These are phyloP conservation scores for Pyronema domesticum DNA, from an alignment of 495 filamentous ascomycete genomes.

Conservation along the genomic window DNA sequence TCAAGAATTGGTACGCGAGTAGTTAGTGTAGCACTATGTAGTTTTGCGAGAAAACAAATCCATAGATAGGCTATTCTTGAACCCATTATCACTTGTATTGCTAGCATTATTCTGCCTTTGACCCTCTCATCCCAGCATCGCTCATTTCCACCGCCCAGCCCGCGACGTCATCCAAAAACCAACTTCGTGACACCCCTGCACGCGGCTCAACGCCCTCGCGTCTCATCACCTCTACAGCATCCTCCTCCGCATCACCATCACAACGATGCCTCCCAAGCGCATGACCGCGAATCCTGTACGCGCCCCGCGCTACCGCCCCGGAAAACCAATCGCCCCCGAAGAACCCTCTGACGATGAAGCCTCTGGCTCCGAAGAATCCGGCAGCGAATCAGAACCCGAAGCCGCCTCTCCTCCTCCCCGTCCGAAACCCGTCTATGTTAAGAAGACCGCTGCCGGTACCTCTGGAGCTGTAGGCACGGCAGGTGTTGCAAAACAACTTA, in stretches of 20 bases:
- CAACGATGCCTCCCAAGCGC: conserved; percentile 63
- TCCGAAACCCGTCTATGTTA: conserved; percentile 12
- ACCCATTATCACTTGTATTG: no score
- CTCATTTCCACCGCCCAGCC: no score
- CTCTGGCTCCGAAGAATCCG: conserved; percentile 42
- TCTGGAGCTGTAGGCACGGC: conserved; percentile 14
- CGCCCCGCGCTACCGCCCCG: conserved; percentile 68
- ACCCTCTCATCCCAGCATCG: no score
- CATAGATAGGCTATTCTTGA: no score
- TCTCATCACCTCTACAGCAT: no score
- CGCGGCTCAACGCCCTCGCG: no score
- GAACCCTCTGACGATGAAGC: conserved; percentile 40
- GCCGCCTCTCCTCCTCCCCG: conserved; percentile 24
- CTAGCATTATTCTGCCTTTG: no score
- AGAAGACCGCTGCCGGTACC: conserved; percentile 34
- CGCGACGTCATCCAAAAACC: no score
- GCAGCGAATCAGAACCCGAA: conserved; percentile 31
- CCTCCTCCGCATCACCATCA: background rate
- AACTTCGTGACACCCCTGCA: no score
- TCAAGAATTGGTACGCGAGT: no score
- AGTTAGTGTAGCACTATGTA: no score
- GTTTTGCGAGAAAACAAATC: no score
- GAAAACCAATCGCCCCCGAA: conserved; percentile 58
- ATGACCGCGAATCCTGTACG: conserved; percentile 88
- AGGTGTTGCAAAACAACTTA: conserved; percentile 26